Conservation (phyloP, 192 early-diverging fungal species). For the Chytriomyces sp. region DNA sequence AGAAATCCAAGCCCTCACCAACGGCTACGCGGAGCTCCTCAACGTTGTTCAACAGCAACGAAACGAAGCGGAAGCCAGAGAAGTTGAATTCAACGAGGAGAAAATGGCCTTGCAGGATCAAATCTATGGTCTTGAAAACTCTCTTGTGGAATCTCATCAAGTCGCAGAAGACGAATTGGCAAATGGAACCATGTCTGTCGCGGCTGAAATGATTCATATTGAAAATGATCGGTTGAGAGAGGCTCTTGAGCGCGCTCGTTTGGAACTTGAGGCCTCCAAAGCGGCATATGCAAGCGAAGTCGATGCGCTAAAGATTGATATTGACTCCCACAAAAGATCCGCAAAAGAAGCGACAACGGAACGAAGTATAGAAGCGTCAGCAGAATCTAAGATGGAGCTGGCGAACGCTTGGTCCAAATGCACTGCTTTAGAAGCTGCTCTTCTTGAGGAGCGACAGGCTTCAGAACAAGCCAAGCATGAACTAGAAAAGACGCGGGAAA, state of each 20-base stretch:
- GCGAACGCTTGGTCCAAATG: not conserved
- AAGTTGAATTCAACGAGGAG: not conserved
- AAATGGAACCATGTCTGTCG: too few species aligned
- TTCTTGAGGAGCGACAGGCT: not conserved
- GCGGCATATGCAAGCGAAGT: not conserved
- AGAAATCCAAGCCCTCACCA: not conserved
- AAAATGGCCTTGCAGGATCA: not conserved
- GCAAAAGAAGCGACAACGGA: not conserved
- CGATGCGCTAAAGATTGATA: not conserved
- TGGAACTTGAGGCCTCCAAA: not conserved
- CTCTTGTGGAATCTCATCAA: not conserved
- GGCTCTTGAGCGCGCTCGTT: not conserved
- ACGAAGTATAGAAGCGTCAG: not conserved
- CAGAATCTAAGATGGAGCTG: not conserved
- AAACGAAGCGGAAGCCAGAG: not conserved
- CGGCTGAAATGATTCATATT: not conserved
- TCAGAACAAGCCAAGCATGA: not conserved
- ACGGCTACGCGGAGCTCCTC: not conserved
- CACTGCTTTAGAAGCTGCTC: not conserved
- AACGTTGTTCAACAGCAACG: not conserved
- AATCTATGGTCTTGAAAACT: not conserved
- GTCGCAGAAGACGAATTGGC: not conserved
- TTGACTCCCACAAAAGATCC: not conserved
- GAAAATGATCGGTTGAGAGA: not conserved
- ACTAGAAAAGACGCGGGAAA: not conserved